Evolutionary conservation across 129 eudicot genomes (phyloP).

Genomic region (Artemisia annua): DNA sequence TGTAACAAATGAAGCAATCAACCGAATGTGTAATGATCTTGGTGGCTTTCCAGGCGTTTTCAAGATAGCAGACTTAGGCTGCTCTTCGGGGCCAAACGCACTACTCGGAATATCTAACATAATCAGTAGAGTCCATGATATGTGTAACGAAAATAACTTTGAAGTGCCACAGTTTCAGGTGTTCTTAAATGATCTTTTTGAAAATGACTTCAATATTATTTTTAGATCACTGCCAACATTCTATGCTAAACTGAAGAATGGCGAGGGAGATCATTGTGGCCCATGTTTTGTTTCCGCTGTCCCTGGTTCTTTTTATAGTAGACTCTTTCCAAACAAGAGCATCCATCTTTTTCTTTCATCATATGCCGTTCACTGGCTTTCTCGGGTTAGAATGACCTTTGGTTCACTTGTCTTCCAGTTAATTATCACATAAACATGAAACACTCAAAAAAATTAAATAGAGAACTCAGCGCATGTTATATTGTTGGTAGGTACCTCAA

Average conservation of each 20-base stretch:
- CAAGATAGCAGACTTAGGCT: constrained; percentile 36
- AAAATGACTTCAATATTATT: constrained; percentile 30
- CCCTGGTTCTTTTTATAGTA: constrained; percentile 29
- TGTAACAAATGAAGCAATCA: constrained; percentile 20
- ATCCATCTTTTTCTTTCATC: constrained; percentile 37
- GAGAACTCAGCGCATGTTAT: too few species aligned
- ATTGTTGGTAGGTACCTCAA: constrained; percentile 33
- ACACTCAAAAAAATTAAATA: too few species aligned
- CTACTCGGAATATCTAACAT: constrained; percentile 17
- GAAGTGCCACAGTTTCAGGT: constrained; percentile 28
- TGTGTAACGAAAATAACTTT: neutral
- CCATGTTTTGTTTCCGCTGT: constrained; percentile 13
- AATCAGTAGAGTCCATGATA: neutral
- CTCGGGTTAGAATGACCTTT: constrained; percentile 21
- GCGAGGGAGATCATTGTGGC: constrained; percentile 7
- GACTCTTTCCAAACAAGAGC: constrained; percentile 33
- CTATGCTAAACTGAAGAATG: constrained; percentile 1
- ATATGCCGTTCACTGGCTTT: constrained; percentile 31
- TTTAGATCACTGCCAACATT: constrained; percentile 25
- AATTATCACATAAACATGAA: too few species aligned
- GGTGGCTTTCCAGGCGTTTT: constrained; percentile 9
- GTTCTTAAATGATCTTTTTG: constrained; percentile 32
- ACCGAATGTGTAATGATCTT: neutral
- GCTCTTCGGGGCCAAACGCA: constrained; percentile 37
- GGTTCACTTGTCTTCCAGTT: too few species aligned